phyloP scores from a whole-genome alignment of 2,329 filamentous ascomycete species.

The Chrysoporthe puriensis region DNA sequence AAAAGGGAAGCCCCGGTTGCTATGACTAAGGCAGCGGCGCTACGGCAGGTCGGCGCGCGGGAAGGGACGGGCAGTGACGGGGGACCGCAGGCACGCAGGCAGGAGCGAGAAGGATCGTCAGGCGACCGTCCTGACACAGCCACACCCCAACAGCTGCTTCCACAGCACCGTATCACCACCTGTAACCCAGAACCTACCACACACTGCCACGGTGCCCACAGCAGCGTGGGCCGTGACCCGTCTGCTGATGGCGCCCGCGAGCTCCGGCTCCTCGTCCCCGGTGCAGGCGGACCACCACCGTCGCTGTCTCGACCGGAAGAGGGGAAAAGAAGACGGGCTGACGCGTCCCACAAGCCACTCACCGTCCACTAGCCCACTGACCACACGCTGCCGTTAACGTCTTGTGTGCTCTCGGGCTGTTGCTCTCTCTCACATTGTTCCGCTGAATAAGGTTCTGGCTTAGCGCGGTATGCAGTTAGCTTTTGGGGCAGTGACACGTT shows the following conservation, averaged over 20 bases:
- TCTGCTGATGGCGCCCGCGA: too few species aligned
- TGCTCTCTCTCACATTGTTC: background rate
- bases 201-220: background rate
- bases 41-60: background rate
- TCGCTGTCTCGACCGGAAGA: background rate
- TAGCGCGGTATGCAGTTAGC: too few species aligned
- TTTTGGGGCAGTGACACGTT: background rate
- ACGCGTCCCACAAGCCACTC: conserved; percentile 2
- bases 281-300: background rate
- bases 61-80: background rate
- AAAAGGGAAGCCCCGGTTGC: too few species aligned
- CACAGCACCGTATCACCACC: background rate
- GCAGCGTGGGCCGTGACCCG: too few species aligned
- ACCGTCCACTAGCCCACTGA: too few species aligned
- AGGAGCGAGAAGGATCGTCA: background rate
- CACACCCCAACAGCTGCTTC: background rate
- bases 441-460: background rate
- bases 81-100: background rate
- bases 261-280: too few species aligned
- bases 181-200: background rate
- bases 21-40: too few species aligned
- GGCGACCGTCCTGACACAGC: conserved; percentile 1
- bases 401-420: too few species aligned
- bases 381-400: too few species aligned
- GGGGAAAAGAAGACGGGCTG: background rate